Evolutionary conservation across 768 basidiomycete species (phyloP).

Genomic region (Auriscalpium vulgare): DNA sequence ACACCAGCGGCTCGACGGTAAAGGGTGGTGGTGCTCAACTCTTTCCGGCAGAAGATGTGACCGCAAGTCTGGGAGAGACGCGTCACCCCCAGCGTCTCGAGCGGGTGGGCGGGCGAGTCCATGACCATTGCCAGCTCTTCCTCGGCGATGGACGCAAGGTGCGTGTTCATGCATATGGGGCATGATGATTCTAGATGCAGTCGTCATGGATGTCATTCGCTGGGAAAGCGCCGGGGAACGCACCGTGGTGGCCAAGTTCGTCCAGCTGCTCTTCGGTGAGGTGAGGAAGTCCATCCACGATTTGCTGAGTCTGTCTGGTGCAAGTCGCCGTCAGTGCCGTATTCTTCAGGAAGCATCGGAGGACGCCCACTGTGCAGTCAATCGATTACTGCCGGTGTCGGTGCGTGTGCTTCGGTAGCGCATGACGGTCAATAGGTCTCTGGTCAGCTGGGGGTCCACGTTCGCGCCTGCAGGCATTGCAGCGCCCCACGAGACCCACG

Average conservation of each 20-base stretch:
- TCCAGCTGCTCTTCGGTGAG: constrained; percentile 43
- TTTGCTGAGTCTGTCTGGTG: constrained; percentile 27
- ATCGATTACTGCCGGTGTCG: neutral
- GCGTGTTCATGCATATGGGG: constrained; percentile 67
- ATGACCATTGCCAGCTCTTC: constrained; percentile 57
- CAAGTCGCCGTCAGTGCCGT: neutral
- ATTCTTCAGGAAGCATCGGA: neutral
- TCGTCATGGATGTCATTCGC: neutral
- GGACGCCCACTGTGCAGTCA: neutral
- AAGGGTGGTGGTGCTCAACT: constrained; percentile 39
- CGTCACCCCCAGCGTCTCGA: constrained; percentile 66
- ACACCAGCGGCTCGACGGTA: neutral
- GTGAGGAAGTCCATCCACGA: constrained; percentile 40
- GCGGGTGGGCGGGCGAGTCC: constrained; percentile 70
- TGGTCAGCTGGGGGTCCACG: neutral
- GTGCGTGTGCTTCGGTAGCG: neutral
- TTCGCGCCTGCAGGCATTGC: too few species aligned
- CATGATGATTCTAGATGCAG: constrained; percentile 53
- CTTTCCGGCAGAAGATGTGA: constrained; percentile 76
- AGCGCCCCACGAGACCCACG: neutral
- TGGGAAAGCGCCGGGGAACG: neutral
- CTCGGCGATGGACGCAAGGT: constrained; percentile 61
- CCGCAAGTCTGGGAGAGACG: constrained; percentile 34
- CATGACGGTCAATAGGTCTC: neutral
- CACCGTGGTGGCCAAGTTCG: constrained; percentile 41